Evolutionary conservation across 768 basidiomycete genomes (phyloP).

Genomic region (Lactarius indigo): DNA sequence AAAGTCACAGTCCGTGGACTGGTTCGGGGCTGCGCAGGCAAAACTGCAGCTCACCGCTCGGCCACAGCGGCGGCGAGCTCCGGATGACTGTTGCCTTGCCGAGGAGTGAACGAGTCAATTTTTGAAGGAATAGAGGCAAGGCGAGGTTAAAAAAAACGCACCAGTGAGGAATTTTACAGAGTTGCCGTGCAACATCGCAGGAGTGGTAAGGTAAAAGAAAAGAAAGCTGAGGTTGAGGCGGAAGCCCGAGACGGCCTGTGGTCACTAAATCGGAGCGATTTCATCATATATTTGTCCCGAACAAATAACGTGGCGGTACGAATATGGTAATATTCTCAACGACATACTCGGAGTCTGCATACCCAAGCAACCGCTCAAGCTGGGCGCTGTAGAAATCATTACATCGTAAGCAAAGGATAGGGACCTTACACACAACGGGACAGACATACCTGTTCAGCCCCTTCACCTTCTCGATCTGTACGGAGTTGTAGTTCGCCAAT

Average conservation of each 20-base stretch:
- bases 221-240: background rate
- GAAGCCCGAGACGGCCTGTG: background rate
- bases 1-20: conserved; percentile 50
- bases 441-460: conserved; percentile 77
- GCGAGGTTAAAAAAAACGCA: conserved; percentile 33
- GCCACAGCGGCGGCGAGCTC: conserved; percentile 94
- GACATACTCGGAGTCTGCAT: conserved; percentile 95
- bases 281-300: conserved; percentile 21
- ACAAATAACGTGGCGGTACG: conserved; percentile 41
- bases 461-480: conserved; percentile 83
- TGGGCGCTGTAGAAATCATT: conserved; percentile 54
- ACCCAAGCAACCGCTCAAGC: conserved; percentile 77
- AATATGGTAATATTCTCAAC: conserved; percentile 92
- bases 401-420: conserved; percentile 19
- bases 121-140: conserved; percentile 19
- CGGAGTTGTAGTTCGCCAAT: conserved; percentile 92
- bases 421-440: background rate
- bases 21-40: conserved; percentile 32
- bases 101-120: conserved; percentile 19
- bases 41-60: conserved; percentile 81
- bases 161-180: conserved; percentile 74
- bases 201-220: background rate
- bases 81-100: conserved; percentile 91
- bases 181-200: conserved; percentile 66
- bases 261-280: background rate